Conservation (phyloP, 1,284 basidiomycete species). For the Pyrrhoderma lamaoense region DNA sequence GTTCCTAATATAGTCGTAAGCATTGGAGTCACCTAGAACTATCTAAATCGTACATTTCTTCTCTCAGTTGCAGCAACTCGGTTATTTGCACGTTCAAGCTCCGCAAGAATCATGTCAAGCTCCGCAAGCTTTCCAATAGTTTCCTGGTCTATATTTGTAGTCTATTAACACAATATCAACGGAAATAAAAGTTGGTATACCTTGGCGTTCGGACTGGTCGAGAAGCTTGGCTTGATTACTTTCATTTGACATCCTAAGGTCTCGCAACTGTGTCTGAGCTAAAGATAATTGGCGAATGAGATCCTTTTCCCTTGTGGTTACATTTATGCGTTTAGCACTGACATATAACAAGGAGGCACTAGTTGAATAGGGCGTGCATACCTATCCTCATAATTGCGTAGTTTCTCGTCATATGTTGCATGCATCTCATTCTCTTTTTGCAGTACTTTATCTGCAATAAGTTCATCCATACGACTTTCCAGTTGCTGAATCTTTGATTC, state of each 20-base stretch:
- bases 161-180: not conserved
- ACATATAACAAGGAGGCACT: not conserved
- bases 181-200: slow-evolving; percentile 31
- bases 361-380: slow-evolving; percentile 30
- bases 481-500: slow-evolving; percentile 69
- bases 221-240: slow-evolving; percentile 86
- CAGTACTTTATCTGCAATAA: slow-evolving; percentile 77
- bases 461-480: slow-evolving; percentile 86
- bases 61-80: slow-evolving; percentile 88
- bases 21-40: not conserved
- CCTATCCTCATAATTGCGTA: slow-evolving; percentile 93
- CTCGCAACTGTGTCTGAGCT: slow-evolving; percentile 81
- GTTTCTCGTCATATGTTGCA: slow-evolving; percentile 91
- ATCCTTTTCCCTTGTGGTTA: slow-evolving; percentile 72
- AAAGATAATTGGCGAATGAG: slow-evolving; percentile 81
- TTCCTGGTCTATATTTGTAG: slow-evolving; percentile 67
- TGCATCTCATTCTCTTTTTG: slow-evolving; percentile 94
- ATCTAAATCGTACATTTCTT: slow-evolving; percentile 60
- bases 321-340: not conserved
- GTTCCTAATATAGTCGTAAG: slow-evolving; percentile 51
- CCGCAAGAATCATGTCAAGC: slow-evolving; percentile 87
- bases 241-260: slow-evolving; percentile 86
- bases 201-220: slow-evolving; percentile 83
- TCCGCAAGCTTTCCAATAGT: slow-evolving; percentile 83
- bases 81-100: slow-evolving; percentile 88